phyloP scores from a whole-genome alignment of 139 green algal species.

The Penium margaritaceum region DNA sequence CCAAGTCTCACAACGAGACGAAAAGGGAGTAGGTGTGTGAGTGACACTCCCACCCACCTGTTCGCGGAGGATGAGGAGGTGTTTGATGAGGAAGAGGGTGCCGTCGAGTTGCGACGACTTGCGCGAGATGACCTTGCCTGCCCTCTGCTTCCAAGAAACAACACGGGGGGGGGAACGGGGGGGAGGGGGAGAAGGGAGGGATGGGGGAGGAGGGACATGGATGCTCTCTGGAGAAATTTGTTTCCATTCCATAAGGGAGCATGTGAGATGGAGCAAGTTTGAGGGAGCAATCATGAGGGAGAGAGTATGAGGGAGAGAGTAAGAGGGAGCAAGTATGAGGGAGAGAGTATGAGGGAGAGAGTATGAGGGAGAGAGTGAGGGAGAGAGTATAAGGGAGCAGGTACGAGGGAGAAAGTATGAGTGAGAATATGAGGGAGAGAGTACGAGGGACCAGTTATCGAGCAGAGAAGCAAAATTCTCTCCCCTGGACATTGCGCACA shows the following conservation, averaged over 20 bases:
- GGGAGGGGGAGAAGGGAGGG: constrained; percentile 4
- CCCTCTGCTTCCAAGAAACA: constrained; percentile 19
- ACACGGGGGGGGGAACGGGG: not conserved
- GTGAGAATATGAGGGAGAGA: not conserved
- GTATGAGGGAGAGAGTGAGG: not conserved
- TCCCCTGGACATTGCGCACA: not conserved
- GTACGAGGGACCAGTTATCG: not conserved
- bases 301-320: not conserved
- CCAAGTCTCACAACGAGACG: not conserved
- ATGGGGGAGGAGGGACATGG: not conserved
- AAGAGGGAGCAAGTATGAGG: not conserved
- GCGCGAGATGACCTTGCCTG: constrained; percentile 41
- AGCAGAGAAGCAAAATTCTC: not conserved
- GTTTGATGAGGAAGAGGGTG: constrained; percentile 86
- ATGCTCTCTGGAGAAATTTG: not conserved
- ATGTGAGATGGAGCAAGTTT: not conserved
- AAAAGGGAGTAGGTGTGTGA: not conserved
- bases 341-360: not conserved
- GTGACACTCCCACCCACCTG: constrained; percentile 45
- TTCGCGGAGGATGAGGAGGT: constrained; percentile 87
- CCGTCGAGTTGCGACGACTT: constrained; percentile 58
- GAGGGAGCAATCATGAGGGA: not conserved
- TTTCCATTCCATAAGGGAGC: too few relatives aligned
- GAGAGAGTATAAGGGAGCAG: not conserved
- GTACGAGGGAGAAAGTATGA: not conserved